Evolutionary conservation across 495 filamentous ascomycete genomes (phyloP).

Genomic region (Echria macrotheca): DNA sequence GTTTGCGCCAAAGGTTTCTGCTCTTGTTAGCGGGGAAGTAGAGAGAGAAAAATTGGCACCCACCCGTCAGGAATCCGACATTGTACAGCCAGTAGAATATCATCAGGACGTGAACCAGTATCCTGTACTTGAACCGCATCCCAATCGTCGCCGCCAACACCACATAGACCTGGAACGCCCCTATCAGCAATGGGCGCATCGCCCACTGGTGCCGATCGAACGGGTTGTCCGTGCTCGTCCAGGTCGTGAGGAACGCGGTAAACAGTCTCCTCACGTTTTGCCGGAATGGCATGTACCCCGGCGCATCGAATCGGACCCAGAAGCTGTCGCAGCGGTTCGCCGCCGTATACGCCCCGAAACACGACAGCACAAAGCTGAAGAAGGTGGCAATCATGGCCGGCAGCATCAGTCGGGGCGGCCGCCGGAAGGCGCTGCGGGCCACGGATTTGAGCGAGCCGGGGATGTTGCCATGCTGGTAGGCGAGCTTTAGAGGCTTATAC

Average conservation of each 20-base stretch:
- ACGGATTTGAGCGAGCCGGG: slow-evolving; percentile 49
- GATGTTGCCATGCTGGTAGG: slow-evolving; percentile 47
- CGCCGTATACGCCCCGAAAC: slow-evolving; percentile 52
- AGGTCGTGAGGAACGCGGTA: slow-evolving; percentile 46
- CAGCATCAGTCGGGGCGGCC: slow-evolving; percentile 55
- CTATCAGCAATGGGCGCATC: slow-evolving; percentile 53
- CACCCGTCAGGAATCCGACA: slow-evolving; percentile 29
- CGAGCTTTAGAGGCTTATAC: slow-evolving; percentile 55
- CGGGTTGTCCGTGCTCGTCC: slow-evolving; percentile 53
- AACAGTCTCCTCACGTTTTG: slow-evolving; percentile 35
- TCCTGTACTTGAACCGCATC: slow-evolving; percentile 51
- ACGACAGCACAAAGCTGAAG: slow-evolving; percentile 51
- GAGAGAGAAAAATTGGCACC: not conserved
- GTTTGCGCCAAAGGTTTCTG: slow-evolving; percentile 54
- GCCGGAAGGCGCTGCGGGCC: slow-evolving; percentile 58
- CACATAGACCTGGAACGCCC: slow-evolving; percentile 59
- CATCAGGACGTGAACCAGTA: slow-evolving; percentile 47
- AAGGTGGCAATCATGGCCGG: slow-evolving; percentile 56
- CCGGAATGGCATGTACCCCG: slow-evolving; percentile 30
- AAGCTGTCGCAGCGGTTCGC: slow-evolving; percentile 51
- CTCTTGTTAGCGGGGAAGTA: not conserved
- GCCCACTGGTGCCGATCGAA: slow-evolving; percentile 66
- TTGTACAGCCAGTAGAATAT: slow-evolving; percentile 50
- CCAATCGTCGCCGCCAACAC: slow-evolving; percentile 51
- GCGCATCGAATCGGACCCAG: slow-evolving; percentile 53